Conservation (phyloP, 768 basidiomycete genomes). For the Lactarius vividus region DNA sequence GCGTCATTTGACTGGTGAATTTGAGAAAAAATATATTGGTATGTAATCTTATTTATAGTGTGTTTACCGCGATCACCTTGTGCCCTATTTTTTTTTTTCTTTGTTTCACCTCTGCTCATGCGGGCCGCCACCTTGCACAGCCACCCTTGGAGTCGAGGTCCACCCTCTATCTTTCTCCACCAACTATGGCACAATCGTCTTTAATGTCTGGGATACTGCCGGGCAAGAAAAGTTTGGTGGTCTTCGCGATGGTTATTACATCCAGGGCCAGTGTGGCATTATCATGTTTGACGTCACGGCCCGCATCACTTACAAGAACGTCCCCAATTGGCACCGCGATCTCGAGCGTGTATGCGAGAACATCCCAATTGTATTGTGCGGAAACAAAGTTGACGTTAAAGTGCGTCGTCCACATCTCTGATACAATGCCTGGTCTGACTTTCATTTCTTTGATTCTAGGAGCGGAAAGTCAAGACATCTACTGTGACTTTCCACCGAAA, state of each 20-base stretch:
- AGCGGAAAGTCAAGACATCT: constrained; percentile 99
- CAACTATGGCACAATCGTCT: constrained; percentile 98
- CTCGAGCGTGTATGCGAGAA: constrained; percentile 99
- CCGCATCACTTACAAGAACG: constrained; percentile 99
- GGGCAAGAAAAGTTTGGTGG: constrained; percentile 99
- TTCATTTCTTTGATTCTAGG: constrained; percentile 47
- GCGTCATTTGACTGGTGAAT: constrained; percentile 99
- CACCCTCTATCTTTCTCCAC: constrained; percentile 95
- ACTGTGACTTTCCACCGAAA: constrained; percentile 99
- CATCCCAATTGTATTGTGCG: constrained; percentile 98
- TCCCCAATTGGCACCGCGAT: constrained; percentile 99
- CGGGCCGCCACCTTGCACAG: constrained; percentile 42
- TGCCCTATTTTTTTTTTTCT: background rate
- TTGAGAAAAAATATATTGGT: constrained; percentile 99
- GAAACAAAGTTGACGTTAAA: constrained; percentile 99
- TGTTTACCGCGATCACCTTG: constrained; percentile 5
- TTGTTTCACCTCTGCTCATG: constrained; percentile 16
- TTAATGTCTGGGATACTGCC: constrained; percentile 99
- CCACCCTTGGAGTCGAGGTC: constrained; percentile 99
- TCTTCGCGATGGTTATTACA: constrained; percentile 94
- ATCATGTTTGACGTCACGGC: constrained; percentile 99
- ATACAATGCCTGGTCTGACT: constrained; percentile 6
- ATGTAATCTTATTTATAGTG: constrained; percentile 33
- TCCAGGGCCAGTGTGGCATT: constrained; percentile 98
- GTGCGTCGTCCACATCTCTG: constrained; percentile 43